Evolutionary conservation across 495 filamentous ascomycete species (phyloP).

Genomic region (Letharia columbiana): DNA sequence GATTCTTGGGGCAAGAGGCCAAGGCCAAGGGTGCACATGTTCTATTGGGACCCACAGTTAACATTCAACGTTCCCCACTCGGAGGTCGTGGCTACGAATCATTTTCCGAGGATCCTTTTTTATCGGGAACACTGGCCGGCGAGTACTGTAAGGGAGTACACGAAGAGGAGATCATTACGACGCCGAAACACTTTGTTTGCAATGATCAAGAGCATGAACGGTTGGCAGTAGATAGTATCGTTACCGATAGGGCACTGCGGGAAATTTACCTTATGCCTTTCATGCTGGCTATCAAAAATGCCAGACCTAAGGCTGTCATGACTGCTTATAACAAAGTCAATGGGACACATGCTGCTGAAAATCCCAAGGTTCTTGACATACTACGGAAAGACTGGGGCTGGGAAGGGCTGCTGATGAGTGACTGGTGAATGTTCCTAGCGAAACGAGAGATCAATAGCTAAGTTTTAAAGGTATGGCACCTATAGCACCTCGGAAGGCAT

Average conservation of each 20-base stretch:
- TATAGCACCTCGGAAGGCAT: constrained; percentile 60
- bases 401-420: constrained; percentile 33
- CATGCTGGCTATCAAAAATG: constrained; percentile 59
- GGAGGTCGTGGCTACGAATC: constrained; percentile 75
- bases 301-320: constrained; percentile 60
- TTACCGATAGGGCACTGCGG: constrained; percentile 61
- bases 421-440: constrained; percentile 28
- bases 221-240: constrained; percentile 55
- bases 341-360: constrained; percentile 60
- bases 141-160: constrained; percentile 62
- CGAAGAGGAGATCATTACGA: constrained; percentile 56
- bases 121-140: constrained; percentile 60
- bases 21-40: constrained; percentile 62
- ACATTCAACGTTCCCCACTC: constrained; percentile 66
- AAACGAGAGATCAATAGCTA: background rate
- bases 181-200: constrained; percentile 74
- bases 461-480: constrained; percentile 43
- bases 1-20: constrained; percentile 57
- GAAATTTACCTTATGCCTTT: constrained; percentile 74
- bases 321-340: constrained; percentile 70
- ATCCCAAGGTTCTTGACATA: constrained; percentile 53
- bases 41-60: constrained; percentile 69
- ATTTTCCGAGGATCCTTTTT: constrained; percentile 68
- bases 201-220: constrained; percentile 73
- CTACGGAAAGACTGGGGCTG: constrained; percentile 65